Evolutionary conservation across 1,139 yeast genomes (phyloP).

Genomic region (Zygosaccharomyces sapae): DNA sequence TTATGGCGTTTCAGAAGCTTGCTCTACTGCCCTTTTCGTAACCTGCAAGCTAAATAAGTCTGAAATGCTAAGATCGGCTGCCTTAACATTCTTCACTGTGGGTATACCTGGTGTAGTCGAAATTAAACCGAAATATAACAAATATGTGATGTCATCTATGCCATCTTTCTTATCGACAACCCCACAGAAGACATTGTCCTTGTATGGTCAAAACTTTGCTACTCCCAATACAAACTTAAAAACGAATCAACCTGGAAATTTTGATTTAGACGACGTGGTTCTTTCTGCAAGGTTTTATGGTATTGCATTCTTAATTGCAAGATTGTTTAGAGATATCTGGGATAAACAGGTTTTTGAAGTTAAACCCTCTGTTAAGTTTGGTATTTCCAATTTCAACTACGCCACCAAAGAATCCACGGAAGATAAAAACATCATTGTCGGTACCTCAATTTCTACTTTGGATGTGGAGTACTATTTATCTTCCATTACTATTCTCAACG

Average conservation of each 20-base stretch:
- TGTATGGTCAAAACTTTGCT: conserved; percentile 9
- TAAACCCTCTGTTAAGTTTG: conserved; percentile 41
- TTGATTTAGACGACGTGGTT: conserved; percentile 64
- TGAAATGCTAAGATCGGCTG: conserved; percentile 42
- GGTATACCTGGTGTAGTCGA: conserved; percentile 38
- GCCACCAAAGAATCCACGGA: conserved; percentile 14
- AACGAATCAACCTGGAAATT: conserved; percentile 17
- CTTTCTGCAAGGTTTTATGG: conserved; percentile 92
- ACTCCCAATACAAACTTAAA: conserved; percentile 11
- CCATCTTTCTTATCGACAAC: conserved; percentile 29
- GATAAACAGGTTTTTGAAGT: conserved; percentile 59
- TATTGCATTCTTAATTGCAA: conserved; percentile 70
- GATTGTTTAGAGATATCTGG: conserved; percentile 81
- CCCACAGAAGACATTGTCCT: conserved; percentile 20
- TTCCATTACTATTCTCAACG: conserved; percentile 52
- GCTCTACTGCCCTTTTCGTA: conserved; percentile 76
- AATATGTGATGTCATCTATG: conserved; percentile 30
- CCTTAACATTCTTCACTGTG: conserved; percentile 37
- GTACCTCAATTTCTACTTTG: conserved; percentile 43
- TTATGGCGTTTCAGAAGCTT: conserved; percentile 71
- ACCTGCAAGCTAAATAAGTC: conserved; percentile 67
- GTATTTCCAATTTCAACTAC: conserved; percentile 5
- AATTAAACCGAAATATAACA: conserved; percentile 35
- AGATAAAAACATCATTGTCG: conserved; percentile 24
- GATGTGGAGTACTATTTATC: conserved; percentile 66